Base-by-base conservation (phyloP, 306 rosid species). In the Carpinus viminea region DNA sequence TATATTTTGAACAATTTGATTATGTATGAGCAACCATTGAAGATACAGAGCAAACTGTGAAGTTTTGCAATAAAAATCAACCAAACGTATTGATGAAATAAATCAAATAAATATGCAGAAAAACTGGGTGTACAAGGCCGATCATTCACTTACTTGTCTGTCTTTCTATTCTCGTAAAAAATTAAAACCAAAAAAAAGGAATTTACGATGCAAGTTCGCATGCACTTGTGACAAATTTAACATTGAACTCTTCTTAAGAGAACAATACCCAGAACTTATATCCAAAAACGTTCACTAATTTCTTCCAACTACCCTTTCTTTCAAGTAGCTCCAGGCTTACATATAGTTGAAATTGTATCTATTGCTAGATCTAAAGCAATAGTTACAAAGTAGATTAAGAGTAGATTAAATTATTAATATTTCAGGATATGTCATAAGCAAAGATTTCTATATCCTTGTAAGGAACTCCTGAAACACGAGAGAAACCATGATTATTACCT, bases 341-440 rank as follows among this genome's bases (percentile, higher is more conserved):
- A 76, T 52, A 64, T 21, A 55, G 36, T 16, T 41, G 28, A 56
- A 24, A n/a, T 36, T 20, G 13, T 16, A 28, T 47, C 71, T 18
- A 43, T 26, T 50, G 11, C 61, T 65, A 76, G 84, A 72, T 43
- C 81, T 64, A 52, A 74, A 48, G 50, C 47, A 34, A 54, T 31
- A 62, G 59, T 70, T 77, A 71, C 87, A 85, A 59, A 28, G 73
- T 15, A 77, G 61, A 21, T 71, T 36, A 69, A 62, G 24, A 72
- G 70, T 16, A 41, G 12, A 13, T 28, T 28, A 28, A 28, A 28
- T 1, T 28, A 55, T 77, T 46, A 77, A 50, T 72, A 26, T 85
- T 80, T 88, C 82, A 92, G 77, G 74, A 94, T 88, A 75, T 92
- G 78, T 92, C 97, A 80, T 92, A 94, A 48, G 93, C 97, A 75